Percentiles rank a stretch among this genome's conserved stretches.
Conservation (phyloP, 495 filamentous ascomycete genomes). For the Neurospora tetrasperma region DNA sequence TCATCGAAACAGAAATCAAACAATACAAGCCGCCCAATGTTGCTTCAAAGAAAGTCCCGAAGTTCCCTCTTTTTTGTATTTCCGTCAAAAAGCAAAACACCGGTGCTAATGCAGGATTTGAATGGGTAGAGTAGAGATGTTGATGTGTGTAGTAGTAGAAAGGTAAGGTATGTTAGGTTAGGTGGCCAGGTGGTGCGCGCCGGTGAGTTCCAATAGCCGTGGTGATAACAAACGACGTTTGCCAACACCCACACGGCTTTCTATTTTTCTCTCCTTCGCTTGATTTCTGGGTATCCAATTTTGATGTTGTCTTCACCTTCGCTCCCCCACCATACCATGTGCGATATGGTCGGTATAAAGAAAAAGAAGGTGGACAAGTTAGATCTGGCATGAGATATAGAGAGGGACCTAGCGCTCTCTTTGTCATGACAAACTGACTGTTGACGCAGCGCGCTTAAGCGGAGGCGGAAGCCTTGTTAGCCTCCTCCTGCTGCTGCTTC, state of each 20-base stretch:
- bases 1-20: background rate
- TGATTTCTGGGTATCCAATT: background rate
- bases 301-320: background rate
- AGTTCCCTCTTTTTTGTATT: background rate
- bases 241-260: background rate
- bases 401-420: background rate
- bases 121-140: background rate
- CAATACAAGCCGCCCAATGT: background rate
- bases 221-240: background rate
- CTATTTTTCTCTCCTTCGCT: background rate
- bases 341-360: background rate
- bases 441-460: slow-evolving; percentile 1
- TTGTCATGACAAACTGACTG: background rate
- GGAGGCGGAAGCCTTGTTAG: slow-evolving; percentile 3
- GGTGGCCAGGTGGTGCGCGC: background rate
- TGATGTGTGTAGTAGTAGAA: background rate
- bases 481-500: slow-evolving; percentile 6
- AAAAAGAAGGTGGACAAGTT: background rate
- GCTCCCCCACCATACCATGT: background rate
- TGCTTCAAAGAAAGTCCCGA: background rate
- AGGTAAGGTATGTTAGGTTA: background rate
- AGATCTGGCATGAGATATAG: background rate
- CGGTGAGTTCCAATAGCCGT: background rate
- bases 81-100: background rate
- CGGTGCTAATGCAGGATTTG: background rate